Base-by-base conservation (phyloP, 331 rosid genomes). In the Telfairia occidentalis region DNA sequence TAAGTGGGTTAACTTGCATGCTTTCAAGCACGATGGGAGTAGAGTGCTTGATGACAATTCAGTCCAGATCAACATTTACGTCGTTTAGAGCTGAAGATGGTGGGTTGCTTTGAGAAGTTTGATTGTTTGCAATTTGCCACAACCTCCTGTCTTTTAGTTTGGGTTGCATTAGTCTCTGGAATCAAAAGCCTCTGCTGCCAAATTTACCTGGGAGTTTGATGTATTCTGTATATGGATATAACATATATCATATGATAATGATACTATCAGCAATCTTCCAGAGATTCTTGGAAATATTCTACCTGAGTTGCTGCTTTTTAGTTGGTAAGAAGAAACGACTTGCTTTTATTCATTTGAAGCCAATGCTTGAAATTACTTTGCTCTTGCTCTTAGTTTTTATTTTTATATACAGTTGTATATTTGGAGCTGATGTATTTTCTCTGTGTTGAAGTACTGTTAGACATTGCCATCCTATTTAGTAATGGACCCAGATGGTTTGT, bases 251-350 rank as follows among this genome's bases (percentile, higher is more conserved):
- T 78, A 82, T 90, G 86, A 87, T 89, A 87, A 73, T 87, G 90
- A 88, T 95, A 90, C 91, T 88, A 85, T 92, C 97, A 82, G 88
- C 97, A 85, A 77, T 89, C 87, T 89, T 87, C 89, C 97, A 82
- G 92, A 90, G 90, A 84, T 85, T 91, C 96, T 89, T 92, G 97
- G 96, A 92, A 83, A 79, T 92, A 86, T 87, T 86, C 99, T 89
- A 84, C 99, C 96, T 92, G 96, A 89, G 89, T 88, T 86, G 96
- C 99, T 87, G 97, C 97, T 81, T 90, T 90, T 82, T 89, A 84
- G 92, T 95, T 90, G 99, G 99, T 95, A 95, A 95, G 97, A 79
- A 76, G 81, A 81, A 75, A 78, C 80, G 83, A 78, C 82, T 86
- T 77, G 86, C 78, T 86, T 77, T 85, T 82, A 35, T 85, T 59